These are phyloP conservation scores for Sonneratia alba DNA, from an alignment of 345 rosid genomes.

Conservation along the genomic window DNA sequence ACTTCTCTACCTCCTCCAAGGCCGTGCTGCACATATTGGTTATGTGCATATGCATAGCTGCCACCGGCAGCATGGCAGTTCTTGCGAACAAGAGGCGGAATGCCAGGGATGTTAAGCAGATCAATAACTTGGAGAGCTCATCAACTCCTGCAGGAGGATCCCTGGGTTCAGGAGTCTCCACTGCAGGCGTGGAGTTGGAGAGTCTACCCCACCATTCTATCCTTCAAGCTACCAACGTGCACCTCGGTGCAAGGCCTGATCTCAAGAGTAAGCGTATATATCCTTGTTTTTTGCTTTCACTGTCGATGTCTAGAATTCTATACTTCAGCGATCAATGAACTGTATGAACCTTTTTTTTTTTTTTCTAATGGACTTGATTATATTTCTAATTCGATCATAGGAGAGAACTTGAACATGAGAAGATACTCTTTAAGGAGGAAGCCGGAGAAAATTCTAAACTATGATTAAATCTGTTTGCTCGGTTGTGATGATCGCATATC, in stretches of 20 bases:
- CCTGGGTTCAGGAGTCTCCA: constrained; percentile 8
- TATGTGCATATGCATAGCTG: constrained; percentile 34
- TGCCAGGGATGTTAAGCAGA: constrained; percentile 24
- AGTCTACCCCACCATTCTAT: constrained; percentile 49
- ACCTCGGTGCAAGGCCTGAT: constrained; percentile 58
- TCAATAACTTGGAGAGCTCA: constrained; percentile 21
- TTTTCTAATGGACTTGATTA: too few species aligned
- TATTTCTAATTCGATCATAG: too few species aligned
- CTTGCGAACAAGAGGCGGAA: constrained; percentile 48
- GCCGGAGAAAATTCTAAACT: too few species aligned
- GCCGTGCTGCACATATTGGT: constrained; percentile 29
- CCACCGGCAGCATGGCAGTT: constrained; percentile 38
- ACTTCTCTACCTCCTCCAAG: constrained; percentile 20
- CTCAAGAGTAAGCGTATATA: constrained; percentile 44
- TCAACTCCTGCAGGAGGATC: constrained; percentile 11
- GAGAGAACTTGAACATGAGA: too few species aligned
- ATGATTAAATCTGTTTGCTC: too few species aligned
- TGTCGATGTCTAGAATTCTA: neutral
- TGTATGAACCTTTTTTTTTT: too few species aligned
- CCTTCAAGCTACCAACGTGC: constrained; percentile 32
- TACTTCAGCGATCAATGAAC: too few species aligned
- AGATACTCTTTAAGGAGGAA: too few species aligned
- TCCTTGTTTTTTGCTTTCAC: neutral
- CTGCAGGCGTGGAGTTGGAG: constrained; percentile 38
- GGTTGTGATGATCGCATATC: too few species aligned